phyloP scores from a whole-genome alignment of 108 stramenopile species.

The Discostella pseudostelligera region DNA sequence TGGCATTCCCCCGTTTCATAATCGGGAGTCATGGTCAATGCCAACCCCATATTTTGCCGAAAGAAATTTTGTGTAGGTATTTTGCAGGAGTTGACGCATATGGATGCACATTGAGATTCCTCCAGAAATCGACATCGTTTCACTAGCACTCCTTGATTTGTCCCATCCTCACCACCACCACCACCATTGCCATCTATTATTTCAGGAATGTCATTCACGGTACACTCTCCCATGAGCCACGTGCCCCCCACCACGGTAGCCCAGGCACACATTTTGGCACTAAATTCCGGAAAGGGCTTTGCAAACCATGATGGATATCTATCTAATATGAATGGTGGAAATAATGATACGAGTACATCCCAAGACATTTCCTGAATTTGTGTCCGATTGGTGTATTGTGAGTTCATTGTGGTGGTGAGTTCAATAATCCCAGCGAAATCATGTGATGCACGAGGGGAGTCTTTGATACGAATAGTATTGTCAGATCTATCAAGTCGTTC shows the following conservation, averaged over 20 bases:
- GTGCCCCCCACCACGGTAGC: slow-evolving; percentile 82
- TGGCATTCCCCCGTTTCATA: slow-evolving; percentile 87
- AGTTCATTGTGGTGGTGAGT: slow-evolving; percentile 63
- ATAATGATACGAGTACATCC: slow-evolving; percentile 51
- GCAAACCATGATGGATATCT: slow-evolving; percentile 79
- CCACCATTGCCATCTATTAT: slow-evolving; percentile 18
- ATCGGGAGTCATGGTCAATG: slow-evolving; percentile 84
- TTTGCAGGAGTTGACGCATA: slow-evolving; percentile 94
- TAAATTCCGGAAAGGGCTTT: slow-evolving; percentile 76
- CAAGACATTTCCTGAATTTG: slow-evolving; percentile 59
- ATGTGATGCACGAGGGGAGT: slow-evolving; percentile 33
- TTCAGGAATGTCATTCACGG: slow-evolving; percentile 77
- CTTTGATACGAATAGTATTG: slow-evolving; percentile 24
- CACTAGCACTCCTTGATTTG: slow-evolving; percentile 78
- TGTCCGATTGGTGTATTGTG: slow-evolving; percentile 49
- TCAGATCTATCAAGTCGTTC: slow-evolving; percentile 37
- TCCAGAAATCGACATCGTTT: slow-evolving; percentile 94
- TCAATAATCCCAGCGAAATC: slow-evolving; percentile 76
- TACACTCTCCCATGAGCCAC: slow-evolving; percentile 92
- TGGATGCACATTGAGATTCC: slow-evolving; percentile 83
- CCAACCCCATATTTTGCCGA: slow-evolving; percentile 80
- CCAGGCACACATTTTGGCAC: slow-evolving; percentile 87
- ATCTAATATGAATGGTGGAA: slow-evolving; percentile 40
- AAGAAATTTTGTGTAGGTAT: slow-evolving; percentile 94
- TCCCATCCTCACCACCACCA: slow-evolving; percentile 13